Conservation (phyloP, 257 asterid species). For the Echites panduratus region DNA sequence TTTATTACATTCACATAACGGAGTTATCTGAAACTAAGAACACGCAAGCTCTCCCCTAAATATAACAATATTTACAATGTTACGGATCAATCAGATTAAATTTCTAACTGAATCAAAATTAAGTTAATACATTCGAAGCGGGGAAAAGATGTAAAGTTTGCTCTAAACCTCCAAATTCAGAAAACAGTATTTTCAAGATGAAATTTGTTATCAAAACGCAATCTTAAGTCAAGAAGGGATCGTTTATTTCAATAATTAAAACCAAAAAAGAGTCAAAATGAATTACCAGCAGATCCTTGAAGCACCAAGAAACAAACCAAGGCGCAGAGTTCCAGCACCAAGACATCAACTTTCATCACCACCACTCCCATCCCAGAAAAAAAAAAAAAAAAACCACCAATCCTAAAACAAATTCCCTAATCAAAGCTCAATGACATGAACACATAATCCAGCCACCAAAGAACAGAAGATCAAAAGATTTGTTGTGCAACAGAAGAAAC, state of each 20-base stretch:
- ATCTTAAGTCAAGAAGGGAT: constrained; percentile 4
- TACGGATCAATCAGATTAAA: not conserved
- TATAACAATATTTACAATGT: not conserved
- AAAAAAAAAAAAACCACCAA: constrained; percentile 25
- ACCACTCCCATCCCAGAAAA: constrained; percentile 49
- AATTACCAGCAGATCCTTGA: constrained; percentile 69
- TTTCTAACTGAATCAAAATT: not conserved
- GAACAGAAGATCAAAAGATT: not conserved
- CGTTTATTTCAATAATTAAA: constrained; percentile 11
- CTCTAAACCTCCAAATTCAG: not conserved
- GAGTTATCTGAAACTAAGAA: not conserved
- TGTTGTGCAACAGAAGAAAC: constrained; percentile 12
- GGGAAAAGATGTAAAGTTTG: not conserved
- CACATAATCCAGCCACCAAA: constrained; percentile 23
- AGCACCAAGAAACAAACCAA: constrained; percentile 44
- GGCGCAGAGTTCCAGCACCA: constrained; percentile 40
- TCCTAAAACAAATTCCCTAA: constrained; percentile 15
- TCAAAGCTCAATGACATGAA: constrained; percentile 17
- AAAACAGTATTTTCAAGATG: constrained; percentile 17
- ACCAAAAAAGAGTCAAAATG: constrained; percentile 13
- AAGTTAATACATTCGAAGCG: not conserved
- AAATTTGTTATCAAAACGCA: constrained; percentile 5
- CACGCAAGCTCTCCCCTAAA: not conserved
- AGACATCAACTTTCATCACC: constrained; percentile 41
- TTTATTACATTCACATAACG: not conserved